Evolutionary conservation across 495 filamentous ascomycete genomes (phyloP), one percentile per base, ranked within the genome.

Genomic region (Paragyromitra xinjiangensis): DNA sequence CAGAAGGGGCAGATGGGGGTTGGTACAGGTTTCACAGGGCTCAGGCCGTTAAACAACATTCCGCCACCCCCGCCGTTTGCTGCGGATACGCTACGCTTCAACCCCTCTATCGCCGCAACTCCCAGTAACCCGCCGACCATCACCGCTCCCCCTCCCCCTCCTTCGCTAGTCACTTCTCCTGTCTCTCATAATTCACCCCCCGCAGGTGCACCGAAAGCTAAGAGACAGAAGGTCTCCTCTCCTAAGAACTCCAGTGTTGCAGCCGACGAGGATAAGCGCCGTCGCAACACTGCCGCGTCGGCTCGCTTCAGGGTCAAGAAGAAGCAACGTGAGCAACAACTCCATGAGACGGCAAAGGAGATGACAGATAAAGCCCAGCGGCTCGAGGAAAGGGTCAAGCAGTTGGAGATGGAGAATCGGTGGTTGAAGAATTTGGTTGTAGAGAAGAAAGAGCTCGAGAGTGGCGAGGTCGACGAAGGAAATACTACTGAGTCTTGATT

Each of bases 271-370:
- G 95, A 99, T 84, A 98, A 98, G 84, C 93, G 95, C 6, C 91
- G 95, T 51, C 92, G 95, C 71, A 99, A 99, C 84, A 99, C 95
- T 0, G 95, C 95, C 44, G 95, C 95, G 48, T 92, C 90, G 55
- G 95, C 95, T 26, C 92, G 95, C 70, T 99, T 99, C 89, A 93
- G 95, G 75, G 90, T 97, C 80, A 99, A 99, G 89, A 99, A 99
- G 93, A 99, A 99, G 89, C 93, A 97, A 85, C 93, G 95, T 67
- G 95, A 99, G 86, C 92, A 96, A 84, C 91, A 92, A 4, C 91
- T 99, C 76, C 95, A 98, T 86, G 90, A 91, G 65, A 90, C 90
- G 59, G 91, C 95, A 73, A 95, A 95, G 84, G 95, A 98, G 80
- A 93, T 97, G 83, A 89, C 88, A 6, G 95, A 97, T 59, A 94